These are phyloP conservation scores for Sporothrix mexicana DNA, from an alignment of 2,329 filamentous ascomycete species.

Conservation along the genomic window DNA sequence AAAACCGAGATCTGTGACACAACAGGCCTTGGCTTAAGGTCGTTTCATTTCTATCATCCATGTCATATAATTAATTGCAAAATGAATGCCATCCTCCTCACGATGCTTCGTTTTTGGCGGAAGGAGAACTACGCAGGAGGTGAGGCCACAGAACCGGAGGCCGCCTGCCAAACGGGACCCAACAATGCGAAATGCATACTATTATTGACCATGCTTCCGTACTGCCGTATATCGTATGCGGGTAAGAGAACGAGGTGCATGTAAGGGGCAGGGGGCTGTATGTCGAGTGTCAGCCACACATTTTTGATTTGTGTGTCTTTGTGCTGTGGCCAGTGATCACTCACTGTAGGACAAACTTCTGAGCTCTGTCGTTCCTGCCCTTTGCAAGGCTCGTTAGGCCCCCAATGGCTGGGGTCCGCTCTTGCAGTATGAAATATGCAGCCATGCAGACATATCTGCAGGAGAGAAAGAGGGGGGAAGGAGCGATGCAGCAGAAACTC, in stretches of 20 bases:
- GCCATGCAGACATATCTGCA: slow-evolving; percentile 9
- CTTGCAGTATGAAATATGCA: neutral
- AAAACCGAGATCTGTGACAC: slow-evolving; percentile 9
- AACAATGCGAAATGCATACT: slow-evolving; percentile 1
- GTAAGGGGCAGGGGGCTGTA: slow-evolving; percentile 5
- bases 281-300: slow-evolving; percentile 7
- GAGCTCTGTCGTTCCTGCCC: too few relatives aligned
- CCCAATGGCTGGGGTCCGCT: neutral
- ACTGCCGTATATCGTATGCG: neutral
- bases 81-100: neutral
- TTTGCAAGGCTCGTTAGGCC: too few relatives aligned
- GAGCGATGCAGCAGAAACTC: slow-evolving; percentile 9
- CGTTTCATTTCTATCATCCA: neutral
- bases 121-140: slow-evolving; percentile 7
- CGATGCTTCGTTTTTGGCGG: neutral
- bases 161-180: slow-evolving; percentile 18
- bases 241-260: slow-evolving; percentile 22
- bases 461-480: neutral
- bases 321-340: neutral
- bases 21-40: neutral
- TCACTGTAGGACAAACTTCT: too few relatives aligned
- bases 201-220: neutral
- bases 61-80: neutral
- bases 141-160: slow-evolving; percentile 24
- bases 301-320: too few relatives aligned